Conservation (phyloP, 2,329 filamentous ascomycete genomes). For the Aspergillus awamori region DNA sequence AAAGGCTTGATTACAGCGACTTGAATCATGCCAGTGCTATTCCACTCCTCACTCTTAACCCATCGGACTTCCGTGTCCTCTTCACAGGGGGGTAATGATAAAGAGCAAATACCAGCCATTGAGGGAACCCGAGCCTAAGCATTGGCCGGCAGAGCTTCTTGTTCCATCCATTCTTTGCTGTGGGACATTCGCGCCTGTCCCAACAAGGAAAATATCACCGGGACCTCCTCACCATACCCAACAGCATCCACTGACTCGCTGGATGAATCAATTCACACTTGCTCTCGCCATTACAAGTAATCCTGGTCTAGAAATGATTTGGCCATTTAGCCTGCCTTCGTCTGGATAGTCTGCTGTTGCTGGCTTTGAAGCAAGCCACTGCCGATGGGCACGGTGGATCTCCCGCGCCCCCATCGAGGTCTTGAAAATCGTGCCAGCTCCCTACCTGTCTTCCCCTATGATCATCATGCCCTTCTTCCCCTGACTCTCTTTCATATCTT, state of each 20-base stretch:
- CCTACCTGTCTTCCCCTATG: not conserved
- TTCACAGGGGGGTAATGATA: not conserved
- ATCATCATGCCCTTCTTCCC: not conserved
- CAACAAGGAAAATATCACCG: not conserved
- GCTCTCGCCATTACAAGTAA: not conserved
- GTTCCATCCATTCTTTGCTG: not conserved
- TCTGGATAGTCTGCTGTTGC: not conserved
- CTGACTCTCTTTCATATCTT: not conserved
- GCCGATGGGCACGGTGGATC: not conserved
- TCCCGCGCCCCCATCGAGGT: not conserved
- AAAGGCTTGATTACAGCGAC: not conserved
- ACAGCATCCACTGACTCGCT: not conserved
- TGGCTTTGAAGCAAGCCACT: not conserved
- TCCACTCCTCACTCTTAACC: not conserved
- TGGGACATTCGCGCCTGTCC: not conserved
- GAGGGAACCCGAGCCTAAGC: not conserved
- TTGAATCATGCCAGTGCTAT: not conserved
- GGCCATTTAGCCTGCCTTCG: not conserved
- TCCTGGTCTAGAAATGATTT: not conserved
- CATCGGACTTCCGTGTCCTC: not conserved
- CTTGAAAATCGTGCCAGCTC: not conserved
- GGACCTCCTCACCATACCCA: not conserved
- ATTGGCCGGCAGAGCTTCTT: not conserved
- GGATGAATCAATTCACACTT: not conserved
- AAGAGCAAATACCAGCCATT: not conserved